A percentile compares a stretch with the other conserved stretches of the same genome.
Evolutionary conservation across 306 rosid species (phyloP).

Genomic region (Pueraria montana): DNA sequence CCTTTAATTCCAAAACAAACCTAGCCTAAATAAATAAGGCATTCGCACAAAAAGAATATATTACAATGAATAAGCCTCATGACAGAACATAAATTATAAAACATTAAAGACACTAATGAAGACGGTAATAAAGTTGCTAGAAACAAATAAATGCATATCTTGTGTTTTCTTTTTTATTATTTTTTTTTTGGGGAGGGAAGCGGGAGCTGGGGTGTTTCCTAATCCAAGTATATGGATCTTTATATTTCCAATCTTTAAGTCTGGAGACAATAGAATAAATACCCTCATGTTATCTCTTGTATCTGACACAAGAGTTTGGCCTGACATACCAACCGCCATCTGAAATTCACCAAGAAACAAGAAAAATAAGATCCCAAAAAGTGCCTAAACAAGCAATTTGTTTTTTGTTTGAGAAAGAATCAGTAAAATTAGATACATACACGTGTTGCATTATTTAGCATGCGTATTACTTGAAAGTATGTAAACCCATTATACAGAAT

Average conservation of each 20-base stretch:
- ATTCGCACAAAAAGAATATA: constrained; percentile 35
- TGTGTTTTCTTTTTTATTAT: not conserved
- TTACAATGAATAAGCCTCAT: constrained; percentile 9
- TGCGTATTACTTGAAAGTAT: constrained; percentile 94
- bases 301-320: constrained; percentile 74
- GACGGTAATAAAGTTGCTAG: constrained; percentile 4
- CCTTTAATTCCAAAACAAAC: not conserved
- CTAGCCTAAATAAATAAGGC: not conserved
- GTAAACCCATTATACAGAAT: constrained; percentile 95
- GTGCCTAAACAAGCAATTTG: constrained; percentile 30
- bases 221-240: not conserved
- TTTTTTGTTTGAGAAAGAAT: constrained; percentile 30
- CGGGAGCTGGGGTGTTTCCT: not conserved
- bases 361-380: constrained; percentile 43
- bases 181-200: not conserved
- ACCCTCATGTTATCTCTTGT: constrained; percentile 95
- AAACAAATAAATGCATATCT: constrained; percentile 14
- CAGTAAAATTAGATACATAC: constrained; percentile 62
- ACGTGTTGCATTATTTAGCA: constrained; percentile 97
- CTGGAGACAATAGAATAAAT: constrained; percentile 31
- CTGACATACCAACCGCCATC: constrained; percentile 98
- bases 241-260: constrained; percentile 14
- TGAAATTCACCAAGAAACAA: constrained; percentile 60
- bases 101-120: constrained; percentile 16
- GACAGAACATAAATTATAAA: constrained; percentile 15